A percentile compares a stretch with the other conserved stretches of the same genome.
These are phyloP conservation scores for Ajuga reptans DNA, from an alignment of 305 asterid genomes.

Conservation along the genomic window DNA sequence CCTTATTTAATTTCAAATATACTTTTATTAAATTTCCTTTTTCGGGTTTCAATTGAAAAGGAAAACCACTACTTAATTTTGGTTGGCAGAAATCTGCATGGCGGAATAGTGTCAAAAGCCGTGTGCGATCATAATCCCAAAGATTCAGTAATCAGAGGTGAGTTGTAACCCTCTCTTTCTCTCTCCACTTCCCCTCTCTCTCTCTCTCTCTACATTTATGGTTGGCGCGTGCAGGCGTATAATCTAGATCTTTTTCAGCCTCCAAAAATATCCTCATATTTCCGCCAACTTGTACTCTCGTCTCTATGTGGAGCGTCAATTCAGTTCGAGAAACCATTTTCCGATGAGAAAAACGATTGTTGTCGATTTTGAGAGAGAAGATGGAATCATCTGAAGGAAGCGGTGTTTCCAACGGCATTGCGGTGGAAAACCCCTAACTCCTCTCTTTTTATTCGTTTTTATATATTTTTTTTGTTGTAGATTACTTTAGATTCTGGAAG, in stretches of 20 bases:
- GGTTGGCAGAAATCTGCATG: constrained; percentile 36
- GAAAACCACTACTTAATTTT: background rate
- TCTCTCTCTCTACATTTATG: constrained; percentile 19
- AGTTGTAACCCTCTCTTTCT: constrained; percentile 6
- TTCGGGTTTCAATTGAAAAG: background rate
- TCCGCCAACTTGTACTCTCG: constrained; percentile 19
- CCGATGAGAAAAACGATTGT: background rate
- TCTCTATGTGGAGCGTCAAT: constrained; percentile 22
- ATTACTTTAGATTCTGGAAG: background rate
- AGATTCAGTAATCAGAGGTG: constrained; percentile 25
- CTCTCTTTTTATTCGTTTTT: background rate
- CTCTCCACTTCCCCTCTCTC: background rate
- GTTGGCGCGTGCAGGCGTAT: constrained; percentile 12
- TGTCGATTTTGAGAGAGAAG: constrained; percentile 1
- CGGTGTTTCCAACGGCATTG: constrained; percentile 28
- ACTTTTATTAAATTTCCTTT: background rate
- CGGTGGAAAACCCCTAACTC: constrained; percentile 28
- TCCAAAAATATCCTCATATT: constrained; percentile 25
- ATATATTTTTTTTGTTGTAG: background rate
- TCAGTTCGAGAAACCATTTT: constrained; percentile 11
- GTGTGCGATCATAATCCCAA: constrained; percentile 26
- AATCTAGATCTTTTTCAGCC: constrained; percentile 25
- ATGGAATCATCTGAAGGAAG: constrained; percentile 38
- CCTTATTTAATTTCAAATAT: background rate
- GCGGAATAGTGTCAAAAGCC: constrained; percentile 28